phyloP scores from a whole-genome alignment of 495 filamentous ascomycete species.

The Penicillium mononematosum region DNA sequence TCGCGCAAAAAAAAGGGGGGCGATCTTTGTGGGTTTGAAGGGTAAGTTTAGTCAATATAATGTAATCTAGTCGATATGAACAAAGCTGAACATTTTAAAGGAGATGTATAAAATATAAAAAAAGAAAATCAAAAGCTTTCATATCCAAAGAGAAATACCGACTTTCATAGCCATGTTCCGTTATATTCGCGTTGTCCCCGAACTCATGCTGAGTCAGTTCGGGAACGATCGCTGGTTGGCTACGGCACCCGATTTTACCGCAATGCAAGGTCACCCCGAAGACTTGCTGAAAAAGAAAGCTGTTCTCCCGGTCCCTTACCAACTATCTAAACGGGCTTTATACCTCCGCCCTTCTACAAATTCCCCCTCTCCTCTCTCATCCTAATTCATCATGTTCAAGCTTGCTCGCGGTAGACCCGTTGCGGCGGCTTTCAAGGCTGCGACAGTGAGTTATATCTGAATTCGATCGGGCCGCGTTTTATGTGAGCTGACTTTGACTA shows the following conservation, averaged over 20 bases:
- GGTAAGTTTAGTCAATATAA: neutral
- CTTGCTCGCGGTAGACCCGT: conserved; percentile 67
- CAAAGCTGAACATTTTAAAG: neutral
- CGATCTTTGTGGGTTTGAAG: neutral
- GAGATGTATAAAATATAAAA: neutral
- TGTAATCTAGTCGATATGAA: neutral
- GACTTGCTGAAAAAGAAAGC: conserved; percentile 39
- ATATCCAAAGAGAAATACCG: conserved; percentile 2
- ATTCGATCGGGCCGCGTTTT: conserved; percentile 21
- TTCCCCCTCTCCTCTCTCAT: conserved; percentile 26
- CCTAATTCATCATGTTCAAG: conserved; percentile 63
- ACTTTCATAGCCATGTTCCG: conserved; percentile 20
- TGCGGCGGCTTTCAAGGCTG: conserved; percentile 62
- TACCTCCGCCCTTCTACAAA: conserved; percentile 23
- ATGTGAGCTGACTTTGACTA: conserved; percentile 23
- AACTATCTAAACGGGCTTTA: conserved; percentile 1
- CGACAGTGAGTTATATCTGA: conserved; percentile 50
- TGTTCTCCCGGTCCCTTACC: conserved; percentile 31
- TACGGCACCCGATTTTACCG: conserved; percentile 31
- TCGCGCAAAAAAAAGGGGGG: conserved; percentile 17
- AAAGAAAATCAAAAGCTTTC: neutral
- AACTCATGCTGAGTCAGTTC: conserved; percentile 25
- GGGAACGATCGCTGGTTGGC: conserved; percentile 30
- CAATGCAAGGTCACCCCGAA: conserved; percentile 36
- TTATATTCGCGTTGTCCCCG: conserved; percentile 31